Percentiles rank a stretch among this genome's conserved stretches.
Evolutionary conservation across 495 filamentous ascomycete species (phyloP).

Genomic region (Penicillium fimorum): DNA sequence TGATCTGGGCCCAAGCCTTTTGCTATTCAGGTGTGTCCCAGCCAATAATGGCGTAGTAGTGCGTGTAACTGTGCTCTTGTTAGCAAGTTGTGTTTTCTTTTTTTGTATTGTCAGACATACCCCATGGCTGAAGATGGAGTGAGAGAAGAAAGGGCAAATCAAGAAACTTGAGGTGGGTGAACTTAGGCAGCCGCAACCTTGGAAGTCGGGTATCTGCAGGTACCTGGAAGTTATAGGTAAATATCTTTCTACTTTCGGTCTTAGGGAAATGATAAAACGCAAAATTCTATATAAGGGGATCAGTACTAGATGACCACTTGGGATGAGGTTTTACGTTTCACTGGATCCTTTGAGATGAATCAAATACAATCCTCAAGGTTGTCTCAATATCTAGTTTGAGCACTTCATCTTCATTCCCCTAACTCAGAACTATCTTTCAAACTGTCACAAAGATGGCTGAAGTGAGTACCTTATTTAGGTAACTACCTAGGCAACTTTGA

Average conservation of each 20-base stretch:
- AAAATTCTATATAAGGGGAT: too few relatives aligned
- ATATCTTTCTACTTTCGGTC: neutral
- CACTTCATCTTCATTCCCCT: neutral
- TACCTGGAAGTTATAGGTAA: neutral
- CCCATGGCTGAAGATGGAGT: neutral
- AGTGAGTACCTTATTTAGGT: neutral
- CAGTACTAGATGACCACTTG: too few relatives aligned
- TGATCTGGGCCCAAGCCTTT: constrained; percentile 15
- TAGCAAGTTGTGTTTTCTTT: neutral
- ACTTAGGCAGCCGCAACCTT: neutral
- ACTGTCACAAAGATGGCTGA: neutral
- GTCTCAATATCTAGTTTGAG: neutral
- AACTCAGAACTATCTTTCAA: neutral
- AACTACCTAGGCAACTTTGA: neutral
- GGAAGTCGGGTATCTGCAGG: neutral
- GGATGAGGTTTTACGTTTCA: neutral
- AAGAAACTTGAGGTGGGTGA: neutral
- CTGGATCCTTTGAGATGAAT: neutral
- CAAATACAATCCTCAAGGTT: too few relatives aligned
- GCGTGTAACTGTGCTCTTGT: constrained; percentile 12
- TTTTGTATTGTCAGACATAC: neutral
- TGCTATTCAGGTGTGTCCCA: constrained; percentile 15
- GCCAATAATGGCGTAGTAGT: constrained; percentile 15
- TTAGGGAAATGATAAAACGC: too few relatives aligned
- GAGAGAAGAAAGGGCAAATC: neutral